Base-by-base conservation (phyloP, 148 eudicot genomes). In the Camellia sinensis region DNA sequence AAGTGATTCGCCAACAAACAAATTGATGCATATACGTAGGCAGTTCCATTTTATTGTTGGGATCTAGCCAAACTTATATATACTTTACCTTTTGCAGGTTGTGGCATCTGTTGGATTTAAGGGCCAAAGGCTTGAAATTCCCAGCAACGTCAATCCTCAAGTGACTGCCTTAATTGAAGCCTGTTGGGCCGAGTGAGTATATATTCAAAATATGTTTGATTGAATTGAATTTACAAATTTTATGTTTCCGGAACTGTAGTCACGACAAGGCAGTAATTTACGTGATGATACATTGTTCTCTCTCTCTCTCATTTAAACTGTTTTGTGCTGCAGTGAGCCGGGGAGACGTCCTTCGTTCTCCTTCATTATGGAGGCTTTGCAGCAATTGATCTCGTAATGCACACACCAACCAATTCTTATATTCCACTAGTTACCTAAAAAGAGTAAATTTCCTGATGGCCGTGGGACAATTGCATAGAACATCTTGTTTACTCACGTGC, bases 91-190 rank as follows among this genome's bases (percentile, higher is more conserved):
- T 65, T 57, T 73, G 59, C 71, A 95, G 98, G 98, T 95, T 81
- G 93, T 93, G 62, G 96, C 90, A 74, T 97, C 94, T 53, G 97
- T 95, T 75, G 97, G 88, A 64, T 90, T 95, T 78, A 89, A 87
- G 84, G 82, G 87, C 46, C 87, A 85, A 83, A 87, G 97, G 88
- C 94, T 95, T 60, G 92, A 93, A 81, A 91, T 95, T 86, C 95
- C 97, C 9, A 87, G 83, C 56, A 88, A 93, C 60, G 81, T 95
- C 61, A 93, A 93, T 85, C 95, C 92, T 88, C 93, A 84, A 84
- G 86, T 95, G 68, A 93, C 97, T 59, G 81, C 89, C 70, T 67
- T 95, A 52, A 90, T 95, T 67, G 97, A 93, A 83, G 93, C 92
- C 50, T 95, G 98, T 88, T 95, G 97, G 97, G 91, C 90, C 21